phyloP scores from a whole-genome alignment of 257 asterid genomes.

The Salvia hispanica region DNA sequence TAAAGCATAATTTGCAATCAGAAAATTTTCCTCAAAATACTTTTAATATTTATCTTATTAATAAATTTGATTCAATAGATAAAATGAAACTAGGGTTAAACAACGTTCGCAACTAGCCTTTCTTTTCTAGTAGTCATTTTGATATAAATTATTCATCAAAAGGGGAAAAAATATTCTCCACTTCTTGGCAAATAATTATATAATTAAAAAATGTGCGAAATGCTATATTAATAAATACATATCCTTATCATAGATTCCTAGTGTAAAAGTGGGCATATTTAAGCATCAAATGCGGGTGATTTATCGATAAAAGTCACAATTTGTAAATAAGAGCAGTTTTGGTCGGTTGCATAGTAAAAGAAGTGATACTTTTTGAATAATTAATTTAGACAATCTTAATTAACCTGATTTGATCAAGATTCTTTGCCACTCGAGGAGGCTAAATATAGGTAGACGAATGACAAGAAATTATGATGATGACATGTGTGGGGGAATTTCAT shows the following conservation, averaged over 20 bases:
- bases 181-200: slow-evolving; percentile 8
- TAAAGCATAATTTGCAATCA: too few species aligned
- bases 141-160: not conserved
- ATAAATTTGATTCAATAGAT: not conserved
- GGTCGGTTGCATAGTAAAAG: slow-evolving; percentile 38
- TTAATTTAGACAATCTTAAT: slow-evolving; percentile 1
- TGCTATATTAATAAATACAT: slow-evolving; percentile 13
- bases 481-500: slow-evolving; percentile 38
- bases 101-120: not conserved
- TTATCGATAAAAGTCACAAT: slow-evolving; percentile 31
- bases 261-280: slow-evolving; percentile 18
- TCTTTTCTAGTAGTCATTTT: not conserved
- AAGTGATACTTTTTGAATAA: slow-evolving; percentile 11
- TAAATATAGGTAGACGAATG: slow-evolving; percentile 1
- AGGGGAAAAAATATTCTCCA: slow-evolving; percentile 22
- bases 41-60: not conserved
- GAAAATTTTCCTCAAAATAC: too few species aligned
- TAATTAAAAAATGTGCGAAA: slow-evolving; percentile 17
- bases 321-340: slow-evolving; percentile 6
- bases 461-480: slow-evolving; percentile 7
- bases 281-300: slow-evolving; percentile 31
- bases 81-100: not conserved
- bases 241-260: slow-evolving; percentile 39
- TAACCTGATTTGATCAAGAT: slow-evolving; percentile 23
- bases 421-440: slow-evolving; percentile 36